A percentile compares a stretch with the other conserved stretches of the same genome.
phyloP scores from a whole-genome alignment of 2,329 filamentous ascomycete species.

The Metarhizium robertsii region DNA sequence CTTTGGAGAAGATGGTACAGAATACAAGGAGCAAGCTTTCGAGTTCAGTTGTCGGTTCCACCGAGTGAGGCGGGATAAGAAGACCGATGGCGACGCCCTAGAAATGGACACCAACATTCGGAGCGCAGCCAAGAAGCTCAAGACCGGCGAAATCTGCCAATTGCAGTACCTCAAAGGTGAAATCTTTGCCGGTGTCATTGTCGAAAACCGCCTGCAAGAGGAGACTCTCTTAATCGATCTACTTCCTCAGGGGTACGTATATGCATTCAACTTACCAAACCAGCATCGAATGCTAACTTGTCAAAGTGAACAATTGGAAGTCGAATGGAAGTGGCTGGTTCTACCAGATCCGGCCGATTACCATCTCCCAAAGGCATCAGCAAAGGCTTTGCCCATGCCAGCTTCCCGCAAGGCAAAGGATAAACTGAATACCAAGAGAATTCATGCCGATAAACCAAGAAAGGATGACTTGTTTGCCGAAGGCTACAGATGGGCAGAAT shows the following conservation, averaged over 20 bases:
- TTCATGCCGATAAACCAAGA: slow-evolving; percentile 51
- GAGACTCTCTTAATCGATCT: slow-evolving; percentile 71
- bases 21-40: slow-evolving; percentile 86
- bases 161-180: slow-evolving; percentile 76
- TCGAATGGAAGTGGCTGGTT: slow-evolving; percentile 77
- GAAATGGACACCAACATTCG: slow-evolving; percentile 62
- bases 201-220: slow-evolving; percentile 73
- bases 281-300: slow-evolving; percentile 27
- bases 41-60: slow-evolving; percentile 95
- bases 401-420: slow-evolving; percentile 52
- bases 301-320: slow-evolving; percentile 59
- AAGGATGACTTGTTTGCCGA: slow-evolving; percentile 59
- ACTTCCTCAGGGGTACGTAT: slow-evolving; percentile 69
- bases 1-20: slow-evolving; percentile 80
- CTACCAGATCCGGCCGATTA: slow-evolving; percentile 63
- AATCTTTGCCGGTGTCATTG: slow-evolving; percentile 81
- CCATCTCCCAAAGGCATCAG: slow-evolving; percentile 63
- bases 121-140: slow-evolving; percentile 58
- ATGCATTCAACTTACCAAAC: neutral
- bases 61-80: slow-evolving; percentile 75
- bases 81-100: slow-evolving; percentile 56
- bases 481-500: slow-evolving; percentile 70
- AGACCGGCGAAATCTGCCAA: slow-evolving; percentile 71
- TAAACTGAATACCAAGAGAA: slow-evolving; percentile 57
- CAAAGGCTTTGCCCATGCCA: slow-evolving; percentile 63